These are phyloP conservation scores for Kluyveromyces aestuarii DNA, from an alignment of 805 yeast genomes.

Conservation along the genomic window DNA sequence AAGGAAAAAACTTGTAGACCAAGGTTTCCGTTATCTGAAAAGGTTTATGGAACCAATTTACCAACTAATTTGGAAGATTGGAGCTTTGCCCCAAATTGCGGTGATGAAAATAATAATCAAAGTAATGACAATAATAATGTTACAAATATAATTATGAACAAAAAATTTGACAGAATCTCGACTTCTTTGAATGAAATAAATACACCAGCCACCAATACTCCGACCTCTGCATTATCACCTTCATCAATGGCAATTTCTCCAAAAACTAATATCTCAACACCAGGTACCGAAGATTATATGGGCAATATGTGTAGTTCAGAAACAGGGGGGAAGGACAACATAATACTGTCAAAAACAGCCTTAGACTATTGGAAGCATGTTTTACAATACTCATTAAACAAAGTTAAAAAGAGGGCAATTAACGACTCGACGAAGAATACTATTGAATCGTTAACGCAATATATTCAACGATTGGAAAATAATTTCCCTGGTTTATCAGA, in stretches of 20 bases:
- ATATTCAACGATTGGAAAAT: conserved; percentile 38
- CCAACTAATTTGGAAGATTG: conserved; percentile 2
- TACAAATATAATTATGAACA: background rate
- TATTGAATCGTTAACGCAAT: conserved; percentile 36
- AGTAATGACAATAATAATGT: background rate
- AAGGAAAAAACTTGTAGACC: conserved; percentile 26
- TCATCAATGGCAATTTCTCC: conserved; percentile 11
- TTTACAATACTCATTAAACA: conserved; percentile 35
- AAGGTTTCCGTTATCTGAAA: conserved; percentile 28
- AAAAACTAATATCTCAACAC: conserved; percentile 9
- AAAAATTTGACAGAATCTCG: background rate
- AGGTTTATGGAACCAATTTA: conserved; percentile 18
- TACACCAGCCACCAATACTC: background rate
- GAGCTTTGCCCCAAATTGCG: conserved; percentile 4
- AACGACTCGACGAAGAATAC: conserved; percentile 37
- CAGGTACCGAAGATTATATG: conserved; percentile 14
- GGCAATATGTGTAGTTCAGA: background rate
- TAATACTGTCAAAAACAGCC: conserved; percentile 1
- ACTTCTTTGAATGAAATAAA: background rate
- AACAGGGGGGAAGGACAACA: background rate
- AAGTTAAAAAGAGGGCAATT: conserved; percentile 44
- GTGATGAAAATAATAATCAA: background rate
- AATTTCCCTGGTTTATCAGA: conserved; percentile 55
- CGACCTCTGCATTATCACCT: conserved; percentile 7
- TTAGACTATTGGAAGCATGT: conserved; percentile 35